Base-by-base conservation (phyloP, 805 yeast genomes). In the Alloascoidea africana region DNA sequence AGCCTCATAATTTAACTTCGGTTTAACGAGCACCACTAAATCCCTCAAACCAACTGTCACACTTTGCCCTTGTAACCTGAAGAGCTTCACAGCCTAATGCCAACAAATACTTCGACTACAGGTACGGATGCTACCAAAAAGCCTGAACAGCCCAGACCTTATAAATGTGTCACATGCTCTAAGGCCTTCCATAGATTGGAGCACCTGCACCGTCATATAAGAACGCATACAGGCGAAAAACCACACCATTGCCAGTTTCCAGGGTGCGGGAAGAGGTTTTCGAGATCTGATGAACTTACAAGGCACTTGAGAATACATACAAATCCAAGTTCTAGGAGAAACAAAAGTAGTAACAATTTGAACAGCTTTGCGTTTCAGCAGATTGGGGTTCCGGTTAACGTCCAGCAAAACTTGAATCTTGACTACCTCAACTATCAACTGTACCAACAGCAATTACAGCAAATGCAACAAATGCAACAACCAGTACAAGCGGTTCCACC, bases 151-250 rank as follows among this genome's bases (percentile, higher is more conserved):
- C 65, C 64, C 6, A 51, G 94, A 44, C 96, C 95, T 2, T 86
- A 81, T 63, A 74, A 76, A 48, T 85, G 96, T 51, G 77, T 87
- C 15, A 64, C 81, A 48, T 85, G 96, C 56, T 76, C 73, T 37
- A 82, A 84, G 59, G 84, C 93, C 5, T 85, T 85, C 54, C 89
- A 83, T 55, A 67, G 95, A 42, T 62, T 85, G 36, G 96, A 85
- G 55, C 96, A 85, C 55, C 93, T 83, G 53, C 85, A 94, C 8
- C 68, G 96, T 46, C 96, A 85, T 54, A 79, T 86, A 46, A 65
- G 95, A 41, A 85, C 94, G 5, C 95, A 85, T 59, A 85, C 96
- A 0, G 96, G 96, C 36, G 94, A 85, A 54, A 82, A 84, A 54
- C 94, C 95, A 2, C 91, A 82, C 52, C 76, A 73, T 36, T 85